phyloP scores from a whole-genome alignment of 2,329 filamentous ascomycete species.

The Scleromitrula shiraiana region DNA sequence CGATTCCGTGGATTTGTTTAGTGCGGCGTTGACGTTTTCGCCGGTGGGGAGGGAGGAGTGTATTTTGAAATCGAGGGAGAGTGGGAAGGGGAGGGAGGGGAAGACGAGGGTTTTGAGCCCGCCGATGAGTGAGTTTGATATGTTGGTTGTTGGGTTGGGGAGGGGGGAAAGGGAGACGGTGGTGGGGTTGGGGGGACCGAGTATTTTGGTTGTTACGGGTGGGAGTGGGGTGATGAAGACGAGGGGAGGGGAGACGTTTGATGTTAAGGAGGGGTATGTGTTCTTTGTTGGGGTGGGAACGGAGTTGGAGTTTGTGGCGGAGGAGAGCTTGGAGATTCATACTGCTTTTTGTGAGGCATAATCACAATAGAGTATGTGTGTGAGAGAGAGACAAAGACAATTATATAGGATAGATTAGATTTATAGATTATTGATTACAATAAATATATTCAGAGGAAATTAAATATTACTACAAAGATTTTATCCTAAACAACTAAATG shows the following conservation, averaged over 20 bases:
- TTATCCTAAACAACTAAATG: neutral
- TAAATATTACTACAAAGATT: too few species aligned
- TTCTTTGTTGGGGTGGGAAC: slow-evolving; percentile 48
- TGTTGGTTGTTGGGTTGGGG: slow-evolving; percentile 52
- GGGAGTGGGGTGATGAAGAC: slow-evolving; percentile 52
- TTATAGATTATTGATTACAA: neutral
- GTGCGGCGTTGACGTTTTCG: slow-evolving; percentile 53
- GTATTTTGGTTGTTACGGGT: slow-evolving; percentile 53
- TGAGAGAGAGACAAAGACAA: too few species aligned
- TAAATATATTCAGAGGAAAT: too few species aligned
- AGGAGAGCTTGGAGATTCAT: slow-evolving; percentile 17
- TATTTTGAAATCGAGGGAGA: slow-evolving; percentile 41
- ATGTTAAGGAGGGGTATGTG: slow-evolving; percentile 53
- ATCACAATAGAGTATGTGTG: neutral
- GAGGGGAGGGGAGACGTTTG: slow-evolving; percentile 43
- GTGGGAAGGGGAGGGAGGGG: slow-evolving; percentile 45
- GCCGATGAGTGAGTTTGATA: slow-evolving; percentile 64
- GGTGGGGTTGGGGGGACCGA: slow-evolving; percentile 48
- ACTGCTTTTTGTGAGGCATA: slow-evolving; percentile 18
- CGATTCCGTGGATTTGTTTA: slow-evolving; percentile 57
- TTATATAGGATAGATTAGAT: too few species aligned
- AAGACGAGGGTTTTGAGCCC: slow-evolving; percentile 58
- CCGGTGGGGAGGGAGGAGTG: slow-evolving; percentile 51
- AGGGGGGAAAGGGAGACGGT: slow-evolving; percentile 52
- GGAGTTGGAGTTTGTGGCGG: slow-evolving; percentile 16